phyloP scores from a whole-genome alignment of 1,284 basidiomycete genomes.

The Sparassis latifolia region DNA sequence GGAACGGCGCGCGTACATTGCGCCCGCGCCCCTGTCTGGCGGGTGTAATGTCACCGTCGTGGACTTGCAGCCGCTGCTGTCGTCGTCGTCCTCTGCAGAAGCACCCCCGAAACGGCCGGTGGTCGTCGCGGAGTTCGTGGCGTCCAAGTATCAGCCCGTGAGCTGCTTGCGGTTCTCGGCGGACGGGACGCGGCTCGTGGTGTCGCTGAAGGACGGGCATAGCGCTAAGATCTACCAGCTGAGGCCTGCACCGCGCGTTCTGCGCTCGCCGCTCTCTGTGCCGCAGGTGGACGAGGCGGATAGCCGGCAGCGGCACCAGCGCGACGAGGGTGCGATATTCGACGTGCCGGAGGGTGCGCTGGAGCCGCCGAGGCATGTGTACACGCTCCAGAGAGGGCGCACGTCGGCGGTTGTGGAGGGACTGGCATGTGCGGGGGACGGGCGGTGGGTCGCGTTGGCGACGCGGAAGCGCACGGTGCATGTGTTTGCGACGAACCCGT shows the following conservation, averaged over 20 bases:
- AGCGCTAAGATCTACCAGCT: constrained; percentile 51
- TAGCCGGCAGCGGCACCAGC: not conserved
- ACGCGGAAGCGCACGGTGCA: constrained; percentile 63
- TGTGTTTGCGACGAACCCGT: constrained; percentile 72
- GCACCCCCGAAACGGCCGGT: constrained; percentile 18
- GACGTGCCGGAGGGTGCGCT: not conserved
- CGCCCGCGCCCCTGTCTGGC: constrained; percentile 8
- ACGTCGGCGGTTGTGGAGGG: constrained; percentile 61
- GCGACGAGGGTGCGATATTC: not conserved
- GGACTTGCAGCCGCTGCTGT: constrained; percentile 41
- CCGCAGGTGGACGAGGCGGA: not conserved
- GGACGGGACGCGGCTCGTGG: constrained; percentile 54
- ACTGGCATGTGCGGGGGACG: constrained; percentile 55
- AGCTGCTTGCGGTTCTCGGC: constrained; percentile 49
- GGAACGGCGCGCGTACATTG: constrained; percentile 10
- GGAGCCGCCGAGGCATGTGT: constrained; percentile 51
- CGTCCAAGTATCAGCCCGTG: constrained; percentile 42
- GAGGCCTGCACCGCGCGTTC: constrained; percentile 31
- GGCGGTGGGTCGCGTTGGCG: constrained; percentile 65
- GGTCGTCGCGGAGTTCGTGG: constrained; percentile 41
- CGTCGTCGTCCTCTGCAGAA: constrained; percentile 4
- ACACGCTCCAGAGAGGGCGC: constrained; percentile 64
- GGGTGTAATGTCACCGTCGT: constrained; percentile 46
- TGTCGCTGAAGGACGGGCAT: constrained; percentile 56
- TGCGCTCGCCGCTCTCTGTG: constrained; percentile 3